phyloP scores from a whole-genome alignment of 129 eudicot species.

The Flaveria ramosissima region DNA sequence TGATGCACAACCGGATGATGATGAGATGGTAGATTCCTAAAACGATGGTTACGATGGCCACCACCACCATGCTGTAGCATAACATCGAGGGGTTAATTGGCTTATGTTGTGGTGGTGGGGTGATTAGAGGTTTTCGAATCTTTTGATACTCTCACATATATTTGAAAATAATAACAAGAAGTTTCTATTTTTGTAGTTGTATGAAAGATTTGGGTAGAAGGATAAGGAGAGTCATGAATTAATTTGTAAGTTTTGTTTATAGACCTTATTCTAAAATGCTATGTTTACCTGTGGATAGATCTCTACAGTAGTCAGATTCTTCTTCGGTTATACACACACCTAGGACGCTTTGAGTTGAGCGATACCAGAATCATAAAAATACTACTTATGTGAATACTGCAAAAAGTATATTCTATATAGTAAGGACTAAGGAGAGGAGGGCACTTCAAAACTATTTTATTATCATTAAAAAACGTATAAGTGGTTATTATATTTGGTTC shows the following conservation, averaged over 20 bases:
- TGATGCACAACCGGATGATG: conserved; percentile 49
- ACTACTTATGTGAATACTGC: too few species aligned
- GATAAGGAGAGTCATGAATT: not conserved
- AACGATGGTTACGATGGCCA: conserved; percentile 53
- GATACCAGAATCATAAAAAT: too few species aligned
- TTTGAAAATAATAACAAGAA: not conserved
- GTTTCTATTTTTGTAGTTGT: not conserved
- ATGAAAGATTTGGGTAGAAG: not conserved
- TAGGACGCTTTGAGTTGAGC: too few species aligned
- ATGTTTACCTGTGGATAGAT: conserved; percentile 12
- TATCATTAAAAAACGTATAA: too few species aligned
- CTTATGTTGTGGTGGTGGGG: conserved; percentile 24
- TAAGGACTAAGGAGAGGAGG: too few species aligned
- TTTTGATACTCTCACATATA: conserved; percentile 15
- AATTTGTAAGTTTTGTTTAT: not conserved
- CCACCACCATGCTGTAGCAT: conserved; percentile 71
- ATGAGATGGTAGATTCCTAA: conserved; percentile 57
- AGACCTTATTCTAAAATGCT: not conserved
- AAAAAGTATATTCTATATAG: too few species aligned
- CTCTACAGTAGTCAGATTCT: not conserved
- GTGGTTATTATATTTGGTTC: too few species aligned
- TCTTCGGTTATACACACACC: too few species aligned
- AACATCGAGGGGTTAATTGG: conserved; percentile 40
- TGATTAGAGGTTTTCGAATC: conserved; percentile 10
- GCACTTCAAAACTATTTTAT: too few species aligned